Evolutionary conservation across 176 grass and related monocot genomes (phyloP), one percentile per base, ranked within the genome.

Genomic region (Aegilops sharonensis): DNA sequence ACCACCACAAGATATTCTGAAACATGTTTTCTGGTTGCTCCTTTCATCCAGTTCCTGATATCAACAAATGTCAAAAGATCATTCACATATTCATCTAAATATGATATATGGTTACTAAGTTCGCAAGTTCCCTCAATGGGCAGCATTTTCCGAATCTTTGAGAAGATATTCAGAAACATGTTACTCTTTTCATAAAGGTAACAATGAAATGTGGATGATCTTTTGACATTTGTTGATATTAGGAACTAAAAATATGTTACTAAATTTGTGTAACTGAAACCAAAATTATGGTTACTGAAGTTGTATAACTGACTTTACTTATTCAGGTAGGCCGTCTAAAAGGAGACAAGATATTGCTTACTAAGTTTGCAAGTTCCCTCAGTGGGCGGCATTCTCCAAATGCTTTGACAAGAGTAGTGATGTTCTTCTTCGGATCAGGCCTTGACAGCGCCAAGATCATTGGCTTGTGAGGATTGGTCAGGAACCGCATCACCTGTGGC

Each of bases 401-500:
- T 37, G 97, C 97, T 85, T 95, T 98, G 63, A 95, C 79, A 29
- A 98, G 93, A 23, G 97, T 98, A 66, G 94, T 98, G 72, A 98
- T 91, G 75, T 98, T 98, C 85, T 98, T 98, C 83, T 98, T 98
- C 3, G 94, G 94, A 47, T 98, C 97, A 64, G 97, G 97, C 68
- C 97, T 90, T 45, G 97, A 98, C 42, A 98, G 18, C 0, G 97
- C 97, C 61, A 98, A 83, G 73, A 98, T 95, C 90, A 96, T 98
- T 31, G 97, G 97, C 62, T 98, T 98, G 82, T 98, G 97, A 80
- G 97, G 97, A 82, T 99, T 99, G 77, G 92, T 90, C 37, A 99
- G 82, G 85, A 96, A 99, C 71, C 94, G 86, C 82, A 94, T 80
- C 45, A 99, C 92, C 96, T 98, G 88, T 3, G 15, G 87, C 12